These are phyloP conservation scores for Mycena amicta DNA, from an alignment of 768 basidiomycete genomes.

Conservation along the genomic window DNA sequence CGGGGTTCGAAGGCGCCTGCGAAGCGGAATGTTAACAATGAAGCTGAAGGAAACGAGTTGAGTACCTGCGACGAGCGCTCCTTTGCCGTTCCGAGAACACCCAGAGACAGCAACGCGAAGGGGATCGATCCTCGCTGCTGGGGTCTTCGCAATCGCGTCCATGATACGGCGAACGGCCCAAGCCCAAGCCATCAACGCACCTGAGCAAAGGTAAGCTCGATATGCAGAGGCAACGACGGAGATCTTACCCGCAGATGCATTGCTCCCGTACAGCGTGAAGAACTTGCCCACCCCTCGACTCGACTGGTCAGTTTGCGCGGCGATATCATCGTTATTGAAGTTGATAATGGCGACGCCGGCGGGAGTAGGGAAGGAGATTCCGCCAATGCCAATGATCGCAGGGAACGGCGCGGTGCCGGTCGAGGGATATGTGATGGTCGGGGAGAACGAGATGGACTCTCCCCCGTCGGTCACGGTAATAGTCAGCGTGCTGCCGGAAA, in stretches of 20 bases:
- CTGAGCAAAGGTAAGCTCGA: too few species aligned
- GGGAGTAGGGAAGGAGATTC: constrained; percentile 41
- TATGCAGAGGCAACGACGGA: not conserved
- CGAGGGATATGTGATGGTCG: not conserved
- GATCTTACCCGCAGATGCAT: constrained; percentile 38
- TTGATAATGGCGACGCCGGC: constrained; percentile 47
- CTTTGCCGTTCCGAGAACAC: constrained; percentile 65
- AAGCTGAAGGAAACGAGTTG: too few species aligned
- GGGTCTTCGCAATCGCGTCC: constrained; percentile 56
- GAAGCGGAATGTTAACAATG: too few species aligned
- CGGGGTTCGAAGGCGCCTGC: constrained; percentile 60
- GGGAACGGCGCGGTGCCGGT: constrained; percentile 46
- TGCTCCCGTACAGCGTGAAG: constrained; percentile 55
- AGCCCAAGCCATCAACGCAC: constrained; percentile 63
- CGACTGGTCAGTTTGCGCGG: constrained; percentile 42
- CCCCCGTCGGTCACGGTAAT: not conserved
- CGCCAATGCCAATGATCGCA: constrained; percentile 54
- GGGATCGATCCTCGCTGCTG: constrained; percentile 49
- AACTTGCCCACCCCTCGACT: constrained; percentile 61
- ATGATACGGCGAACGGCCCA: constrained; percentile 65
- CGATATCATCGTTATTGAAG: constrained; percentile 58
- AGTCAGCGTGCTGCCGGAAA: not conserved
- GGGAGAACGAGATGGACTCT: not conserved
- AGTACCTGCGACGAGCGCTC: constrained; percentile 57
- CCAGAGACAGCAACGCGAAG: constrained; percentile 56